phyloP scores from a whole-genome alignment of 768 basidiomycete species.

The Naganishia antarctica region DNA sequence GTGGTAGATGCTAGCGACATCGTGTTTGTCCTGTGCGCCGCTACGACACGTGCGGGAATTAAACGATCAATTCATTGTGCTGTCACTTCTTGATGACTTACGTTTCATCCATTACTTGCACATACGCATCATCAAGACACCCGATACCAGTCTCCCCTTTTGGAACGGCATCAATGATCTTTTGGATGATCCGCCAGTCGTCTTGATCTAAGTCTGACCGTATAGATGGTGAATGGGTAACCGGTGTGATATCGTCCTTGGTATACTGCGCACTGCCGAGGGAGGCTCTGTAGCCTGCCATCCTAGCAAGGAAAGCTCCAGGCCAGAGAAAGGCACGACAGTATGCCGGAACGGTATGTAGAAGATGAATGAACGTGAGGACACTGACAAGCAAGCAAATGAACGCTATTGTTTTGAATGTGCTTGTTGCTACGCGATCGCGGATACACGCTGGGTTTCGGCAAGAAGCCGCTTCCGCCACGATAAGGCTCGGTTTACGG shows the following conservation, averaged over 20 bases:
- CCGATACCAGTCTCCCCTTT: conserved; percentile 21
- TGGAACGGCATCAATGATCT: conserved; percentile 27
- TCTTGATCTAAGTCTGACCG: conserved; percentile 7
- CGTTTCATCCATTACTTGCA: conserved; percentile 24
- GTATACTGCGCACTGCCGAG: not conserved
- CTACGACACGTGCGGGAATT: not conserved
- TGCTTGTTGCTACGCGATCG: not conserved
- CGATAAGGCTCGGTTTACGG: too few species aligned
- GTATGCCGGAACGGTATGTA: not conserved
- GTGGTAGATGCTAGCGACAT: conserved; percentile 22
- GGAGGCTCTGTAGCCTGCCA: not conserved
- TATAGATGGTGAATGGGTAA: conserved; percentile 5
- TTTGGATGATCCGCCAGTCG: conserved; percentile 25
- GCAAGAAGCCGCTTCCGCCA: too few species aligned
- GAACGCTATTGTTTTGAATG: conserved; percentile 21
- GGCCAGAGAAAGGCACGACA: not conserved
- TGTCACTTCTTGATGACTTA: not conserved
- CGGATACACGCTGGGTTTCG: not conserved
- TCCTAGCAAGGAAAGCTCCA: not conserved
- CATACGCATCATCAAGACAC: conserved; percentile 23
- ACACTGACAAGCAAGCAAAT: not conserved
- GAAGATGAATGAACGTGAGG: not conserved
- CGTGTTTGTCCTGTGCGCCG: conserved; percentile 20
- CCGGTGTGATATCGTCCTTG: not conserved
- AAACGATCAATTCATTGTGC: not conserved